Evolutionary conservation across 108 stramenopile species (phyloP), one percentile per base, ranked within the genome.

Genomic region (Ochromonas danica): DNA sequence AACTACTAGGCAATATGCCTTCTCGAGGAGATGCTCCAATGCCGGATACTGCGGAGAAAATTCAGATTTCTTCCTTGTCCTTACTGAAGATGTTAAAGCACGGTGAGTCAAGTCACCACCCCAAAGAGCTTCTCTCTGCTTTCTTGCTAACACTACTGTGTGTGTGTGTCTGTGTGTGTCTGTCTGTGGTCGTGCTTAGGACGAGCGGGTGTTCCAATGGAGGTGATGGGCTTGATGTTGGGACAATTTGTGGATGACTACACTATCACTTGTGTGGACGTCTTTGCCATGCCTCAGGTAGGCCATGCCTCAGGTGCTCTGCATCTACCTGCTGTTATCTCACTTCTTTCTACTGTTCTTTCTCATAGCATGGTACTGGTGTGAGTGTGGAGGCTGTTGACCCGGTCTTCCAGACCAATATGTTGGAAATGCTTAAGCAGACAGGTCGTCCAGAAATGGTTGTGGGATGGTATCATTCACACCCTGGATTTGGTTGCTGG

Each of bases 401-500:
- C 88, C 93, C 92, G 0, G 97, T 97, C 33, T 99, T 97, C 87
- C 98, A 99, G 81, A 94, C 92, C 17, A 91, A 96, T 84, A 99
- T 99, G 98, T 83, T 98, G 63, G 98, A 98, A 67, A 98, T 98
- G 96, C 87, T 99, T 71, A 94, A 95, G 81, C 98, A 97, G 81
- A 99, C 98, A 78, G 97, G 96, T 0, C 87, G 96, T 51, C 92
- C 89, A 3, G 93, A 96, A 87, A 96, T 96, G 94, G 96, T 96
- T n/a, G 95, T 98, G 1, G 96, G 96, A 38, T 95, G 96, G 94
- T 99, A 99, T 85, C 98, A 99, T 85, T 94, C 94, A 39, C 98
- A 99, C 86, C 98, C 98, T 27, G 98, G 98, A 35, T 99, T 98
- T 80, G 98, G 96, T 1, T 97, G 96, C 87, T 99, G 98, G 98